Conservation (phyloP, 2,329 filamentous ascomycete species). For the Hypoxylon sp. region DNA sequence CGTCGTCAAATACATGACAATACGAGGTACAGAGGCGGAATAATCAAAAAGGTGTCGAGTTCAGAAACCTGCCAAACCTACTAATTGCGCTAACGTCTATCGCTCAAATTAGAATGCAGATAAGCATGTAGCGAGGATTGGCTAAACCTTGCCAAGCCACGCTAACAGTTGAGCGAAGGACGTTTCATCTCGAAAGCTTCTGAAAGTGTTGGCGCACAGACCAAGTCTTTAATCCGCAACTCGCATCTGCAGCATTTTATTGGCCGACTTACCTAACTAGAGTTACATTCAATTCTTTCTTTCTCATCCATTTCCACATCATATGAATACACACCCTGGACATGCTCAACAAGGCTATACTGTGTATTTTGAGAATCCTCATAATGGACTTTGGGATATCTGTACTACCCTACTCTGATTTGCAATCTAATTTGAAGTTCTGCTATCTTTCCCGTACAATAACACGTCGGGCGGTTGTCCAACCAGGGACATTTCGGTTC, state of each 20-base stretch:
- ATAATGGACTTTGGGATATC: not conserved
- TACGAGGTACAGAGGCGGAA: slow-evolving; percentile 32
- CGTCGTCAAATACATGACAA: slow-evolving; percentile 25
- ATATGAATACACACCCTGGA: not conserved
- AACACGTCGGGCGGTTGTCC: not conserved
- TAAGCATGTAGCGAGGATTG: slow-evolving; percentile 38
- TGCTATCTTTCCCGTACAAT: not conserved
- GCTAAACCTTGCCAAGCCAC: slow-evolving; percentile 30
- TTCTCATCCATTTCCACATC: not conserved
- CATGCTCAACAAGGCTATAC: not conserved
- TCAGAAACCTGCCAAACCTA: slow-evolving; percentile 40
- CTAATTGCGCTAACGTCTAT: slow-evolving; percentile 43
- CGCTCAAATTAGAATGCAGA: slow-evolving; percentile 43
- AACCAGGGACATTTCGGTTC: slow-evolving; percentile 1
- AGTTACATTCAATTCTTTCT: not conserved
- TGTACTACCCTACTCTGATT: not conserved
- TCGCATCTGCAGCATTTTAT: not conserved
- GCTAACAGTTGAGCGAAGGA: slow-evolving; percentile 28
- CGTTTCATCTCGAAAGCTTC: slow-evolving; percentile 34
- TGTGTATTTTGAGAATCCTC: not conserved
- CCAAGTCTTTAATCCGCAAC: not conserved
- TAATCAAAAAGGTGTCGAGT: slow-evolving; percentile 51
- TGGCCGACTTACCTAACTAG: not conserved
- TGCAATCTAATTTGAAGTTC: not conserved
- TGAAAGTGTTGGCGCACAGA: not conserved